phyloP scores from a whole-genome alignment of 441 rosid species.

The Euphorbia corollata region DNA sequence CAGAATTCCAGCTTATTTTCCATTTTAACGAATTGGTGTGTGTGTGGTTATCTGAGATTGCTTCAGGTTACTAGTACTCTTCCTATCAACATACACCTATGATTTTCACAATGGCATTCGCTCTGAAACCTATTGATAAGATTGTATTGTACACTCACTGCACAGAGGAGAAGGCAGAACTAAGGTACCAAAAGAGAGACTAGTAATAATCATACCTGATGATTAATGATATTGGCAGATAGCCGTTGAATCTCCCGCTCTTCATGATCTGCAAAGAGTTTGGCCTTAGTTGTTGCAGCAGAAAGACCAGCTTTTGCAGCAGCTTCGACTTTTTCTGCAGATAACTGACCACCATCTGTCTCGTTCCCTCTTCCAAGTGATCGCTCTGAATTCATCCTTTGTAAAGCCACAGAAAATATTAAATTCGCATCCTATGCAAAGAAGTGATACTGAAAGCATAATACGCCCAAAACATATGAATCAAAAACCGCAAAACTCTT shows the following conservation, averaged over 20 bases:
- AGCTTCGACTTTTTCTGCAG: constrained; percentile 59
- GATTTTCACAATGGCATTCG: neutral
- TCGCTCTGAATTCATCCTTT: constrained; percentile 55
- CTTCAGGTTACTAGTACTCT: too few species aligned
- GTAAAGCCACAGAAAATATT: constrained; percentile 15
- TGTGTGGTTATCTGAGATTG: too few species aligned
- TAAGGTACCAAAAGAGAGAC: neutral
- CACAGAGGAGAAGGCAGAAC: neutral
- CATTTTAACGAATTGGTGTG: too few species aligned
- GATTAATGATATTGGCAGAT: constrained; percentile 84
- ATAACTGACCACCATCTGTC: constrained; percentile 37
- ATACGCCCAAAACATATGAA: neutral
- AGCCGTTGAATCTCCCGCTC: constrained; percentile 95
- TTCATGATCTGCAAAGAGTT: constrained; percentile 94
- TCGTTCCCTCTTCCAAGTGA: constrained; percentile 47
- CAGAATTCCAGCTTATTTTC: too few species aligned
- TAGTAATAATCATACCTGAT: constrained; percentile 49
- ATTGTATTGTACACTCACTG: neutral
- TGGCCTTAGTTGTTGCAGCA: constrained; percentile 89
- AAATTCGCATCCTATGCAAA: constrained; percentile 11
- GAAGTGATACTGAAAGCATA: neutral
- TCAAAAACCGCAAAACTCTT: neutral
- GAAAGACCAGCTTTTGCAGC: constrained; percentile 84
- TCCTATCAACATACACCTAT: neutral
- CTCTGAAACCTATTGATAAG: neutral